Base-by-base conservation (phyloP, 352 stramenopile species). In the Elongisporangium senticosum region DNA sequence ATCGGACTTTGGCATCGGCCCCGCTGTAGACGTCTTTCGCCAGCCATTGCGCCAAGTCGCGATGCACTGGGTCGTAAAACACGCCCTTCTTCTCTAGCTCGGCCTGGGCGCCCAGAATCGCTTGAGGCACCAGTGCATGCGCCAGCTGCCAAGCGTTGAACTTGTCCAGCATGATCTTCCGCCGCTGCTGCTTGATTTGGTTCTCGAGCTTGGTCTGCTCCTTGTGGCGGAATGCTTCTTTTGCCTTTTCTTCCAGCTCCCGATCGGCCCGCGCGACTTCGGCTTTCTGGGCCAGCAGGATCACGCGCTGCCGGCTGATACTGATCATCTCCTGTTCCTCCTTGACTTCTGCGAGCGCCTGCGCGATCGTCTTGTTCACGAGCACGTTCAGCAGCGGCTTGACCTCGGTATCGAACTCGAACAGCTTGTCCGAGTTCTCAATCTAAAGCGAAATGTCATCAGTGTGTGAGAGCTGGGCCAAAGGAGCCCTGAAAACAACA, bases 351-450 rank as follows among this genome's bases (percentile, higher is more conserved):
- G 65, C 56, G 3, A 93, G 56, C 17, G 80, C 85, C 63, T 95
- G 86, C 17, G 86, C 79, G 10, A 95, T 69, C 3, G 83, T 95
- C 55, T 94, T 95, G 67, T 74, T 87, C 24, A 94, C 83, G 19
- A 95, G 53, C 1, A 93, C 79, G 53, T 79, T 79, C 15, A 95
- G 65, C 10, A 95, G 60, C 24, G 86, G 86, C 62, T 73, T 71
- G 40, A 94, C 83, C 54, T 95, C 84, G 14, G 61, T 57, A 58
- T 95, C 83, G 61, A 93, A 95, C 56, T 93, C 80, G 63, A 93
- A 94, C 19, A 95, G 62, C 23, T 76, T 69, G 54, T 89, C 82
- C 1, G 70, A 67, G 19, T 79, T 74, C 47, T 92, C 79, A 53
- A 94, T 94, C 79, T 95, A 55, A 15, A 43, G 33, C 33, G 33